phyloP scores from a whole-genome alignment of 495 filamentous ascomycete species.

The Neurospora sublineolata region DNA sequence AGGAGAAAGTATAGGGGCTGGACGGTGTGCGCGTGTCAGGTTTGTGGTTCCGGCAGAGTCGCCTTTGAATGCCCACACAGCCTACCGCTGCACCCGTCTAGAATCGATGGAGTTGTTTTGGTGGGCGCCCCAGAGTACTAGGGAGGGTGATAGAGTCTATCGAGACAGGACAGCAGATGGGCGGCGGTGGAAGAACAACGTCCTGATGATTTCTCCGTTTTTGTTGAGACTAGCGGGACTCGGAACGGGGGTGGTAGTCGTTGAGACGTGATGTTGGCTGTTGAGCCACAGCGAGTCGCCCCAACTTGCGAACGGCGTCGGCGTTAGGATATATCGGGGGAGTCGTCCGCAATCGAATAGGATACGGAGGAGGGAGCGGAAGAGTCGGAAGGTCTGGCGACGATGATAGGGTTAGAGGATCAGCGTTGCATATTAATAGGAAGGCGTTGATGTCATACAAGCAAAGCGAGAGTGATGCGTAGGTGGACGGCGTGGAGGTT shows the following conservation, averaged over 20 bases:
- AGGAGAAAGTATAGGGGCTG: conserved; percentile 20
- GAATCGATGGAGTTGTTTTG: conserved; percentile 10
- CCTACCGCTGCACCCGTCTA: conserved; percentile 33
- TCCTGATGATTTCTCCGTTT: conserved; percentile 33
- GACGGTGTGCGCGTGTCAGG: conserved; percentile 30
- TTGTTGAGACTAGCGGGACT: conserved; percentile 14
- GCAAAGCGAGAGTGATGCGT: not conserved
- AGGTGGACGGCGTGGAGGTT: not conserved
- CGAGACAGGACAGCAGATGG: conserved; percentile 34
- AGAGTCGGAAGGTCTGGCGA: not conserved
- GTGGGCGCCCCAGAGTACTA: conserved; percentile 19
- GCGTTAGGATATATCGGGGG: conserved; percentile 10
- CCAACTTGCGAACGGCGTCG: conserved; percentile 2
- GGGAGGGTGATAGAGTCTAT: conserved; percentile 37
- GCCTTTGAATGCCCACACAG: conserved; percentile 30
- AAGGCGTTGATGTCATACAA: not conserved
- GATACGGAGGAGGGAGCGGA: conserved; percentile 2
- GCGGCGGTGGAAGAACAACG: conserved; percentile 31
- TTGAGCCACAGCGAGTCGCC: not conserved
- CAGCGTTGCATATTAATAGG: not conserved
- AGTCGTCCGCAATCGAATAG: conserved; percentile 1
- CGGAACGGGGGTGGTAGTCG: conserved; percentile 5
- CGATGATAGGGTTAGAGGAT: not conserved
- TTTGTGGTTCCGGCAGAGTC: conserved; percentile 26
- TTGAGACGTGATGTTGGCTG: conserved; percentile 3